Conservation (phyloP, 257 asterid genomes). For the Rauvolfia tetraphylla region DNA sequence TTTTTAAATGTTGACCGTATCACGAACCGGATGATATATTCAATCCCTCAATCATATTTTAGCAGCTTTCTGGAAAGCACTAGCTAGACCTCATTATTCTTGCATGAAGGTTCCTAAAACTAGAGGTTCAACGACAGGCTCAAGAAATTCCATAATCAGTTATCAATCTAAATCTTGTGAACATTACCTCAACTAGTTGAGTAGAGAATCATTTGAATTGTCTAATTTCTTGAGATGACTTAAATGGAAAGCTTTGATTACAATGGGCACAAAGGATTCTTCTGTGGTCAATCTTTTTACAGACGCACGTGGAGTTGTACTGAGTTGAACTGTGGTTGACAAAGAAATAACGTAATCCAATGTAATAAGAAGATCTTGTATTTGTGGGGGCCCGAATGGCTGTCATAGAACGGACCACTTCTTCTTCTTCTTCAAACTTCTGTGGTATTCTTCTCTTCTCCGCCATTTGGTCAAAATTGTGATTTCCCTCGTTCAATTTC, state of each 20-base stretch:
- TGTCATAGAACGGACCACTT: background rate
- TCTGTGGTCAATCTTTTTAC: background rate
- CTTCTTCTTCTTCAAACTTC: background rate
- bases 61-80: background rate
- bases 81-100: background rate
- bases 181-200: background rate
- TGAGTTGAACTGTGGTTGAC: slow-evolving; percentile 9
- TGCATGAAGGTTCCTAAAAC: background rate
- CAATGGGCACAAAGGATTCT: background rate
- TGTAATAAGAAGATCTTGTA: slow-evolving; percentile 6
- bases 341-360: slow-evolving; percentile 1
- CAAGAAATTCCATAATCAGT: background rate
- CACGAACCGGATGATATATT: background rate
- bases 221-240: background rate
- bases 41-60: background rate
- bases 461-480: slow-evolving; percentile 3
- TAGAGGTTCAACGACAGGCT: background rate
- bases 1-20: too few relatives aligned
- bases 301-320: slow-evolving; percentile 18
- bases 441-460: too few relatives aligned
- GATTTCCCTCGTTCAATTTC: background rate
- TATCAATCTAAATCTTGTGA: background rate
- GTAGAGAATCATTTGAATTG: background rate
- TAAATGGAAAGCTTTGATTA: background rate
- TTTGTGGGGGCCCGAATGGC: background rate